Evolutionary conservation across 768 basidiomycete species (phyloP), one percentile per base, ranked within the genome.

Genomic region (Suillus tomentosus): DNA sequence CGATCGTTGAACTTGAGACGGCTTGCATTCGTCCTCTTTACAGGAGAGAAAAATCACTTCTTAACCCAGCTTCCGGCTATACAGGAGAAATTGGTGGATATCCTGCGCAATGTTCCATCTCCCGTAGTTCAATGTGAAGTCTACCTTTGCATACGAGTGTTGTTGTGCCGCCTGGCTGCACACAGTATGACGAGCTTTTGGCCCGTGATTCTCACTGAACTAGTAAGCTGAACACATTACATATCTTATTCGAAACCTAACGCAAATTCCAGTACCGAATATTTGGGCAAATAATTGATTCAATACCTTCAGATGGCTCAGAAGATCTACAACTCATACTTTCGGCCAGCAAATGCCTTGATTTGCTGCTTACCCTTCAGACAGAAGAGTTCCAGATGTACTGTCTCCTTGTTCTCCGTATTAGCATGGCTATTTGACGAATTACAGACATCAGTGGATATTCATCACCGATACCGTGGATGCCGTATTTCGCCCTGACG

Each of bases 321-420:
- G 95, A 97, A 70, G 88, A 92, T 61, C 80, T 99, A 31, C 85
- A 86, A 47, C 81, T 96, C 14, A 80, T 98, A 56, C 83, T 98
- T 24, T 87, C 96, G 2, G 95, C 94, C 2, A 91, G 94, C 81
- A 99, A 99, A 78, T 93, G 96, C 70, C 79, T 99, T 27, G 97
- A 99, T 75, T 79, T 98, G 6, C 79, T 99, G n/a, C 82, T 99
- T 13, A 89, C 92, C 3, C 79, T 99, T 31, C 96, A 99, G 74
- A 96, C 94, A 0, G 94, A 96, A 72, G 96, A 99, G 74, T 99
- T 99, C 76, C 97, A 99, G 77, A 92, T 98, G 96, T 97, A 72
- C 65, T 79, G 15, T 50, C 60, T 59, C 22, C 48, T 39, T 37
- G 11, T 14, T 64, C 13, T 43, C 5, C 40, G 6, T 45, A 3